Evolutionary conservation across 345 rosid species (phyloP).

Genomic region (Citropsis articulata): DNA sequence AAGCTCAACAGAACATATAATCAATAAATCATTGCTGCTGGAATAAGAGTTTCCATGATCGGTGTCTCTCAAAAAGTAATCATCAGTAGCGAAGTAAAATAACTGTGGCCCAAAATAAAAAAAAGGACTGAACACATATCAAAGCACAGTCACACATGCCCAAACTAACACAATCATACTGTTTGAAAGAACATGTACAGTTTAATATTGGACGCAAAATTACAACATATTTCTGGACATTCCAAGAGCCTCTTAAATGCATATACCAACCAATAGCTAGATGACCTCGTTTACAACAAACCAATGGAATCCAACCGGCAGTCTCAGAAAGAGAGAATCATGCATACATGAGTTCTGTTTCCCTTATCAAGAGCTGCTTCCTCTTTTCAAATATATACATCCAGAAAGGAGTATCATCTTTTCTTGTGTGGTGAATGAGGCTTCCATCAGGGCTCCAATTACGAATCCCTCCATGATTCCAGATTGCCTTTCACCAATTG

Average conservation of each 20-base stretch:
- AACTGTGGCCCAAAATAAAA: not conserved
- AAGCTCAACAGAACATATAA: not conserved
- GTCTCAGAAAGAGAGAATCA: not conserved
- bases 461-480: not conserved
- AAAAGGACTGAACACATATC: not conserved
- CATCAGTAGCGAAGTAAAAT: not conserved
- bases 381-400: not conserved
- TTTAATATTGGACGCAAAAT: not conserved
- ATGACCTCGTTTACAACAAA: not conserved
- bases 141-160: not conserved
- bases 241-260: not conserved
- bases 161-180: not conserved
- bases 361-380: not conserved
- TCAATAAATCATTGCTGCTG: not conserved
- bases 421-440: not conserved
- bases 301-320: not conserved
- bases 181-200: not conserved
- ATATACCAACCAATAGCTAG: not conserved
- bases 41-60: not conserved
- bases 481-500: not conserved
- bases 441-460: not conserved
- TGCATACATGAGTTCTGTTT: not conserved
- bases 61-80: not conserved
- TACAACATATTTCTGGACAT: not conserved
- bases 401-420: not conserved